phyloP scores from a whole-genome alignment of 208 protist genomes.

The Acanthamoeba rhysodes region DNA sequence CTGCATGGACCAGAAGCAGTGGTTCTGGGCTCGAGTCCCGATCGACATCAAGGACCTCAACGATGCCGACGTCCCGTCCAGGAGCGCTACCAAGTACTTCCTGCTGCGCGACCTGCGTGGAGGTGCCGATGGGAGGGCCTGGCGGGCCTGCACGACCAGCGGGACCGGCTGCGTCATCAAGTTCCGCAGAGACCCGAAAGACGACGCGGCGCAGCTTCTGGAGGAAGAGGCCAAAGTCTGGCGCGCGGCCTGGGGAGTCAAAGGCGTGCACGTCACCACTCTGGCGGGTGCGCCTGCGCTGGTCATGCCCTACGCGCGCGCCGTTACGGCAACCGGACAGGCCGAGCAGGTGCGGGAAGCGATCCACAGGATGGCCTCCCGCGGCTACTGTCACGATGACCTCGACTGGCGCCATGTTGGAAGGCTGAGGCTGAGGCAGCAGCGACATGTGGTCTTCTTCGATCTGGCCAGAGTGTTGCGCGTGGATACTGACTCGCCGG shows the following conservation, averaged over 20 bases:
- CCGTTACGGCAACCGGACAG: neutral
- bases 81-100: neutral
- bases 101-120: slow-evolving; percentile 3
- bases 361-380: neutral
- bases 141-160: neutral
- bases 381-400: neutral
- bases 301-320: slow-evolving; percentile 38
- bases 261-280: neutral
- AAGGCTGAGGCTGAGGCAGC: neutral
- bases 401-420: slow-evolving; percentile 32
- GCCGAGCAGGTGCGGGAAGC: slow-evolving; percentile 16
- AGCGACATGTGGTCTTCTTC: neutral
- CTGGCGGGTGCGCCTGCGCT: neutral
- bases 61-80: neutral
- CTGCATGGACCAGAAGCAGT: neutral
- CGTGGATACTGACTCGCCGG: neutral
- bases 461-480: slow-evolving; percentile 5
- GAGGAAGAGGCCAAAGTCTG: neutral
- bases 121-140: slow-evolving; percentile 30
- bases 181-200: slow-evolving; percentile 19
- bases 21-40: neutral
- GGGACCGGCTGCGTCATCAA: slow-evolving; percentile 15
- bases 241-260: neutral
- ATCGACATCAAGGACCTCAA: neutral
- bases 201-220: too few relatives aligned